Evolutionary conservation across 495 filamentous ascomycete species (phyloP), one percentile per base, ranked within the genome.

Genomic region (Cenococcum geophilum): DNA sequence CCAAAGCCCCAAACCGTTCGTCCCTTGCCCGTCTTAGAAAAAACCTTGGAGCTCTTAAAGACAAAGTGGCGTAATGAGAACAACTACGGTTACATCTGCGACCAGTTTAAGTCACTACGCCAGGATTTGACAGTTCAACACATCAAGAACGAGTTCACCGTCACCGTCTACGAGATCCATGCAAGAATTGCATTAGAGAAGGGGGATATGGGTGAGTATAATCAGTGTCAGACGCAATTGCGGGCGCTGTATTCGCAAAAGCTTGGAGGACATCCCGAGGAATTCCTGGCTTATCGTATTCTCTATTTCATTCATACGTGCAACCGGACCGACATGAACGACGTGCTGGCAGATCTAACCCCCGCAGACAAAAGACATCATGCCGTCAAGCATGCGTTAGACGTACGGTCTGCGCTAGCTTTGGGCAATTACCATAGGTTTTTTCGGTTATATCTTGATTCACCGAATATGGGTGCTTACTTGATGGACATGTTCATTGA

Each of bases 161-260:
- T 97, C 56, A 85, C 80, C 61, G 93, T 96, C 51, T 99, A 99
- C 74, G 93, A 99, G 79, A 91, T 92, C 61, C 95, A 99, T 77
- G 95, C 92, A 55, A 86, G 93, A 45, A 97, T 99, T 77, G 93
- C 93, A 62, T 78, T 99, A 72, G 93, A 99, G 80, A 97, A 95
- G 82, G 91, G 88, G 73, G 93, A 99, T 80, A 82, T 97, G 78
- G 92, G 93, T 99, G 93, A 99, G 93, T 99, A 97, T 91, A 99
- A 99, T 80, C 93, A 99, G 83, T 99, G 93, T 75, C 95, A 97
- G 79, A 96, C 93, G 62, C 93, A 97, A 78, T 82, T 99, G 70
- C 87, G 89, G 70, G 89, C 86, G 59, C 79, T 99, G 67, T 97
- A 99, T 74, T 80, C 81, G 72, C 83, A 88, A 75, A 86, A 88